Conservation (phyloP, 2,329 filamentous ascomycete species). For the Phialophora verrucosa region DNA sequence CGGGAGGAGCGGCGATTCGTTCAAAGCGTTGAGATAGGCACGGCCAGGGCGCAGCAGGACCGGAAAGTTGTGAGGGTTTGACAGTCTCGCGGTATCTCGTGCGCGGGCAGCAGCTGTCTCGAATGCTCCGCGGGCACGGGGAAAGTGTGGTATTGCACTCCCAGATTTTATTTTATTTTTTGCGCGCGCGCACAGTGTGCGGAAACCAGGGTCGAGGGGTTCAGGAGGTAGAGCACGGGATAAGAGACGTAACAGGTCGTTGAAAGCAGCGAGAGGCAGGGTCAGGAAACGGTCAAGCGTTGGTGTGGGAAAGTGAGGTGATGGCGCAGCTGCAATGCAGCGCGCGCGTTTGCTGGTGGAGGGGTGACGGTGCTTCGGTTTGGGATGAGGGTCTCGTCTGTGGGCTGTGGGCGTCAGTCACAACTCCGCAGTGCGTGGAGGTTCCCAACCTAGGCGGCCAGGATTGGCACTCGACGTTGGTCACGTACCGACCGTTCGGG, state of each 20-base stretch:
- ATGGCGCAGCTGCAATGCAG: conserved; percentile 17
- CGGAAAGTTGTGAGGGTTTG: neutral
- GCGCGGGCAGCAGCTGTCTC: conserved; percentile 7
- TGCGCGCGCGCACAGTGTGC: conserved; percentile 18
- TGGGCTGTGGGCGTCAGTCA: conserved; percentile 6
- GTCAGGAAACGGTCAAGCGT: conserved; percentile 37
- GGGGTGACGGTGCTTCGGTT: conserved; percentile 20
- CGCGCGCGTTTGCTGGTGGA: conserved; percentile 6
- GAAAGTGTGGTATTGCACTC: conserved; percentile 17
- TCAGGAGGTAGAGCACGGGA: conserved; percentile 9
- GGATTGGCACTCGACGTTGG: neutral
- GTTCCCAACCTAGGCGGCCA: neutral
- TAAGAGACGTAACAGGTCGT: conserved; percentile 10
- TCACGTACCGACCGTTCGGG: neutral
- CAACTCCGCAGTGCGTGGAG: conserved; percentile 5
- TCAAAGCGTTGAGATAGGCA: conserved; percentile 11
- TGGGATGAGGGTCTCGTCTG: conserved; percentile 10
- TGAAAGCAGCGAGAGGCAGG: conserved; percentile 36
- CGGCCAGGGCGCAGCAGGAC: conserved; percentile 2
- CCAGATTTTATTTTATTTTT: conserved; percentile 17
- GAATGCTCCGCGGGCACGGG: conserved; percentile 4
- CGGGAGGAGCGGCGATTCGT: conserved; percentile 22
- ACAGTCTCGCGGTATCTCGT: neutral
- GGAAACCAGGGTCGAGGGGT: conserved; percentile 15
- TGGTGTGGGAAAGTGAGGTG: conserved; percentile 17